Conservation (phyloP, 768 basidiomycete genomes). For the Naganishia kalamii region DNA sequence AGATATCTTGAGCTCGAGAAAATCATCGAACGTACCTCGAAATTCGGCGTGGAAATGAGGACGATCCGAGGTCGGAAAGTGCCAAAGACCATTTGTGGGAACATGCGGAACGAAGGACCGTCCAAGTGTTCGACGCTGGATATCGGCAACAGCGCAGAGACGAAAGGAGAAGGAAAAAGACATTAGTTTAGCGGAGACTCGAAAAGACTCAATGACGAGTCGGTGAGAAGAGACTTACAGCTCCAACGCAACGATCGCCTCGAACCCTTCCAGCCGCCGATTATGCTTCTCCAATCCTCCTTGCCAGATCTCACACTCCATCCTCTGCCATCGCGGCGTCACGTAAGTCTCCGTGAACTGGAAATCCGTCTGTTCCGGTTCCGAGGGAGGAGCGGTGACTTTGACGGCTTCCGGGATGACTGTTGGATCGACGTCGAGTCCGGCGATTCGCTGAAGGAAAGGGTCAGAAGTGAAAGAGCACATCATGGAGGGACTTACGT, state of each 20-base stretch:
- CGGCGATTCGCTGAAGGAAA: slow-evolving; percentile 36
- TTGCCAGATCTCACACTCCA: slow-evolving; percentile 41
- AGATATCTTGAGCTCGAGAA: not conserved
- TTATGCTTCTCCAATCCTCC: slow-evolving; percentile 45
- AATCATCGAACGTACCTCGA: slow-evolving; percentile 29
- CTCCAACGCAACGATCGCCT: slow-evolving; percentile 44
- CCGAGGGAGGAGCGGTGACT: slow-evolving; percentile 30
- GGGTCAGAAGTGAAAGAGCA: not conserved
- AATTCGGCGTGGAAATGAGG: slow-evolving; percentile 43
- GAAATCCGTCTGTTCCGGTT: not conserved
- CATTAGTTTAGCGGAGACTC: too few species aligned
- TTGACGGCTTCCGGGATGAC: slow-evolving; percentile 36
- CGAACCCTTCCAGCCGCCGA: slow-evolving; percentile 38
- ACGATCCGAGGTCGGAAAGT: slow-evolving; percentile 43
- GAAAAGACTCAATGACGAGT: too few species aligned
- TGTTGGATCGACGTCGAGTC: slow-evolving; percentile 39
- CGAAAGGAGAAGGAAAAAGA: not conserved
- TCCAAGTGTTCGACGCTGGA: slow-evolving; percentile 45
- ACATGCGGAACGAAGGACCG: slow-evolving; percentile 37
- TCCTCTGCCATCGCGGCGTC: slow-evolving; percentile 35
- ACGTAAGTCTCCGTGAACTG: slow-evolving; percentile 1
- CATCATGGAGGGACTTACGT: slow-evolving; percentile 28
- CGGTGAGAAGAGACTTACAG: slow-evolving; percentile 24
- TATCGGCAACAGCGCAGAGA: not conserved
- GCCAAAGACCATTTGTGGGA: slow-evolving; percentile 45